Conservation (phyloP, 495 filamentous ascomycete species). For the Tuber brumale region DNA sequence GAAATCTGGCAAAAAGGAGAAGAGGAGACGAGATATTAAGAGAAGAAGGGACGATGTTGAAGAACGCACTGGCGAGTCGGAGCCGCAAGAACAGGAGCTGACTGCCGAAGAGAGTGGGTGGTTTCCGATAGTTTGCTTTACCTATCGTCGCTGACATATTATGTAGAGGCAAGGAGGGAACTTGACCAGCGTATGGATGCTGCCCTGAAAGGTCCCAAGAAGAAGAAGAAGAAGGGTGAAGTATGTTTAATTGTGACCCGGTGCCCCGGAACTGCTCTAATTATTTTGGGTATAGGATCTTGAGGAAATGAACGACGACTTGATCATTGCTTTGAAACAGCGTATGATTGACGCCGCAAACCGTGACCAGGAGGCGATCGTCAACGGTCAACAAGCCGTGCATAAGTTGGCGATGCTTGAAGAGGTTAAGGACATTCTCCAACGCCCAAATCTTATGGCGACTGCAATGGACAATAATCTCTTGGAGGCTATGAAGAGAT, state of each 20-base stretch:
- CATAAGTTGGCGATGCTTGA: conserved; percentile 93
- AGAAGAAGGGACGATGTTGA: conserved; percentile 51
- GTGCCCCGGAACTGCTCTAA: background rate
- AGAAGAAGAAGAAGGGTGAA: conserved; percentile 76
- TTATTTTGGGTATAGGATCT: conserved; percentile 56
- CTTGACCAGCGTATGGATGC: conserved; percentile 82
- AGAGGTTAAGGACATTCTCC: conserved; percentile 80
- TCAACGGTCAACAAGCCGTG: conserved; percentile 68
- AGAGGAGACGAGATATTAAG: conserved; percentile 63
- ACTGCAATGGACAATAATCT: conserved; percentile 87
- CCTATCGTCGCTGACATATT: conserved; percentile 4
- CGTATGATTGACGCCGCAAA: conserved; percentile 89
- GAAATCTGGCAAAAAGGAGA: conserved; percentile 64
- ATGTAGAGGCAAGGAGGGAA: conserved; percentile 49
- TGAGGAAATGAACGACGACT: conserved; percentile 77
- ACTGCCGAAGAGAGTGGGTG: conserved; percentile 49
- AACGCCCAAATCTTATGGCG: conserved; percentile 74
- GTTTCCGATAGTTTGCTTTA: conserved; percentile 4
- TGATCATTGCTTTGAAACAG: conserved; percentile 79
- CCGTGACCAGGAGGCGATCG: conserved; percentile 72
- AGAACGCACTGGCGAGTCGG: conserved; percentile 48
- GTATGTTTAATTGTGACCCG: conserved; percentile 55
- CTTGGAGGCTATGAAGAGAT: conserved; percentile 88
- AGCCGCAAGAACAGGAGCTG: conserved; percentile 42
- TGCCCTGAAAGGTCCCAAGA: conserved; percentile 72